Evolutionary conservation across 139 green algal species (phyloP), one percentile per base, ranked within the genome.

Genomic region (Spirogloea muscicola): DNA sequence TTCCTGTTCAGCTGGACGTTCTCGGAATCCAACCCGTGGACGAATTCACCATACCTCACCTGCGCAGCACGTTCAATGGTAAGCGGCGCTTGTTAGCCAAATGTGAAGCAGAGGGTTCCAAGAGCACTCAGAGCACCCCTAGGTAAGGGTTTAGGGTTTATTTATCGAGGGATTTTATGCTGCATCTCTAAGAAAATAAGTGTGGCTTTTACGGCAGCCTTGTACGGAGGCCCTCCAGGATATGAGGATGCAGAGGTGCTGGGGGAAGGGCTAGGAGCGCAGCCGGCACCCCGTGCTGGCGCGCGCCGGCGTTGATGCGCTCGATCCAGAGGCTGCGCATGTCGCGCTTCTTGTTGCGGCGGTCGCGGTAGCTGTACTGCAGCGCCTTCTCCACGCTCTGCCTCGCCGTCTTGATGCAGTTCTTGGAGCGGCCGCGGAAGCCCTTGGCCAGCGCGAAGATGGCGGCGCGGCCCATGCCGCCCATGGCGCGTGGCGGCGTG

Each of bases 1-100:
- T 97, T 97, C 42, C 93, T 81, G 77, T 98, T 96, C 2, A 98
- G 58, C 41, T 88, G 70, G n/a, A 98, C 87, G 85, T 98, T 98
- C 38, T 94, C 74, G 29, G 86, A 43, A 5, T 39, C 31, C 48
- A 98, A 65, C 0, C 91, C 91, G 62, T 90, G 57, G 3, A 97
- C 94, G 13, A 98, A 87, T 10, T 86, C 65, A 2, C 83, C 89
- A 82, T 98, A 98, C 33, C 87, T 86, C 13, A 96, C 61, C 91
- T 96, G 89, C n/a, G 40, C 21, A 82, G n/a, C n/a, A n/a, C n/a
- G n/a, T n/a, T n/a, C n/a, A n/a, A n/a, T n/a, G n/a, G n/a, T n/a
- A n/a, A n/a, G n/a, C n/a, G n/a, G n/a, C n/a, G n/a, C n/a, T n/a
- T n/a, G n/a, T n/a, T n/a, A n/a, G n/a, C n/a, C n/a, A n/a, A n/a